Conservation (phyloP, 495 filamentous ascomycete species). For the Podospora pseudopauciseta region DNA sequence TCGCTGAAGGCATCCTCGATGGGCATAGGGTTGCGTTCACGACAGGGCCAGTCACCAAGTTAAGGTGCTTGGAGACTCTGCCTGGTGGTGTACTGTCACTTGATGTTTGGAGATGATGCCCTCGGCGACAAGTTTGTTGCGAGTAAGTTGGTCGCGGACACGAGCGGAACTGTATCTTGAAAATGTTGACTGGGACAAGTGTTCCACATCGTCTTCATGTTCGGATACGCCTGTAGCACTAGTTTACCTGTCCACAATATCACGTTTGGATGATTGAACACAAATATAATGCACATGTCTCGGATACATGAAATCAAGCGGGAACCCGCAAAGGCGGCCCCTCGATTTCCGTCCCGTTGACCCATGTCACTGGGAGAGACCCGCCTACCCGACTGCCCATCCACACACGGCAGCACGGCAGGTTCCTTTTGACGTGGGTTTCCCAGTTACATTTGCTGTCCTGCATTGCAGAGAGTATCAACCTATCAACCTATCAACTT, state of each 20-base stretch:
- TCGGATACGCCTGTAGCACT: not conserved
- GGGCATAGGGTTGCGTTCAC: not conserved
- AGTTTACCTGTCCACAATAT: not conserved
- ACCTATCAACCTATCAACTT: slow-evolving; percentile 5
- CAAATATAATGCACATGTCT: not conserved
- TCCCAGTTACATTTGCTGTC: slow-evolving; percentile 1
- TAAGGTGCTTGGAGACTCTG: not conserved
- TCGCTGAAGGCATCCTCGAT: not conserved
- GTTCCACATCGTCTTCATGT: not conserved
- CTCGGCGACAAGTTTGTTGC: not conserved
- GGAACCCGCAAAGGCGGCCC: not conserved
- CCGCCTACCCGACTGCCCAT: not conserved
- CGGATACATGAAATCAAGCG: not conserved
- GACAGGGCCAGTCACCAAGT: not conserved
- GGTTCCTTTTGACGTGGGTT: slow-evolving; percentile 18
- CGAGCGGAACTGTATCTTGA: not conserved
- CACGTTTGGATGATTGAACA: not conserved
- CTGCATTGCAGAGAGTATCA: not conserved
- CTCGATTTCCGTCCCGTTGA: not conserved
- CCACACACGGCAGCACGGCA: not conserved
- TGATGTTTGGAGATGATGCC: not conserved
- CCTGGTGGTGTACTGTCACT: not conserved
- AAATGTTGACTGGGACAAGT: not conserved
- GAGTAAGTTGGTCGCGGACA: not conserved
- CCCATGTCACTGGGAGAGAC: slow-evolving; percentile 3